Conservation (phyloP, 129 eudicot species). For the Artemisia annua region DNA sequence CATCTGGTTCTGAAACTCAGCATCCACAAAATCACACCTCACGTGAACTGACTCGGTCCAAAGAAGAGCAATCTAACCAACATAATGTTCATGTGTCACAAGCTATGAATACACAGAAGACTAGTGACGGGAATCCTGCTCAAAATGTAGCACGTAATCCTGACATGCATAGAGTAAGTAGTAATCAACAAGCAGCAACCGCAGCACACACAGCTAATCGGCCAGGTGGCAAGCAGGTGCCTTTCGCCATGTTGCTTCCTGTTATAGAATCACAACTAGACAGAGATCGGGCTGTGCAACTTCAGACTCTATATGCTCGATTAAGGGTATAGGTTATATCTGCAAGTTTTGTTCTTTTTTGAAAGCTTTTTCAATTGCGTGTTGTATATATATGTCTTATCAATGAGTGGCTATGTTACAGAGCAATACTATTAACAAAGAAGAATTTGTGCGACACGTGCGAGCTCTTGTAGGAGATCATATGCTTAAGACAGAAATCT, state of each 20-base stretch:
- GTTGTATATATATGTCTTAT: background rate
- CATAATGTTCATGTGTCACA: constrained; percentile 41
- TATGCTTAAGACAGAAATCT: constrained; percentile 75
- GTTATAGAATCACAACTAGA: constrained; percentile 81
- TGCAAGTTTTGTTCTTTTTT: background rate
- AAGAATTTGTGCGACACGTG: constrained; percentile 70
- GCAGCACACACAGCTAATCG: constrained; percentile 46
- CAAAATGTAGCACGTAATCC: constrained; percentile 36
- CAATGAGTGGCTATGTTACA: constrained; percentile 22
- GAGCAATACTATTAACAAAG: constrained; percentile 74
- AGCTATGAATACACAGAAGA: constrained; percentile 36
- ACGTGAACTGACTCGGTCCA: constrained; percentile 37
- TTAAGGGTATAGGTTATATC: constrained; percentile 46
- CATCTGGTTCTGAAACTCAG: constrained; percentile 45
- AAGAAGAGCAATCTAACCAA: constrained; percentile 35
- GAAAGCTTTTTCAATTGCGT: background rate
- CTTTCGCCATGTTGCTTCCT: constrained; percentile 75
- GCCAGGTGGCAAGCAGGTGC: constrained; percentile 51
- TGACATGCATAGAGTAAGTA: constrained; percentile 40
- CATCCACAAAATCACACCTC: constrained; percentile 40
- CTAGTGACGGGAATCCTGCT: constrained; percentile 33
- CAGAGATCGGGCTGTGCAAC: constrained; percentile 82
- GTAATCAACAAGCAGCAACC: constrained; percentile 45
- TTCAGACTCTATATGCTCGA: constrained; percentile 56
- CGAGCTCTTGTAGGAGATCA: constrained; percentile 83